Conservation (phyloP, 2,329 filamentous ascomycete genomes). For the Fusarium sp. region DNA sequence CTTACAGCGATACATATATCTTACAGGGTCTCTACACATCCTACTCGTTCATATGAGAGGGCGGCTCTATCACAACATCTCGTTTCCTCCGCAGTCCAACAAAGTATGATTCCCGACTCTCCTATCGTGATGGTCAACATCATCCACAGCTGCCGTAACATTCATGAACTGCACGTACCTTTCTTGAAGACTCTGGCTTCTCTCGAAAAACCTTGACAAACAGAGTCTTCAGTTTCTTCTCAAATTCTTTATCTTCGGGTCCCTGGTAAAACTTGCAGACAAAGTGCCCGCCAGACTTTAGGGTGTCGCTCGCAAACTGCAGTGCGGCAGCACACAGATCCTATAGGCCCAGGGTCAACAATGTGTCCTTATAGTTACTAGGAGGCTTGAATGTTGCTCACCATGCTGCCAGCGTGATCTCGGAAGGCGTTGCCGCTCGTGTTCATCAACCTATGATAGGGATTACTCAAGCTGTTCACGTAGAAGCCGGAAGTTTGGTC, state of each 20-base stretch:
- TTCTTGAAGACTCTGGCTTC: slow-evolving; percentile 92
- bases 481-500: slow-evolving; percentile 81
- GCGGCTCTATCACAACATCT: slow-evolving; percentile 46
- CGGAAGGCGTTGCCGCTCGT: slow-evolving; percentile 88
- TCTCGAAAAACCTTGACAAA: slow-evolving; percentile 86
- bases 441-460: slow-evolving; percentile 99
- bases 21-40: background rate
- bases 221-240: slow-evolving; percentile 78
- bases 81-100: slow-evolving; percentile 79
- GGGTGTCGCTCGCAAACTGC: slow-evolving; percentile 84
- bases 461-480: slow-evolving; percentile 93
- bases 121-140: slow-evolving; percentile 42
- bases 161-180: slow-evolving; percentile 61
- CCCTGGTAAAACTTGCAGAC: slow-evolving; percentile 99
- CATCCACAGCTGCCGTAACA: background rate
- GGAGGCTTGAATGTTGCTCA: slow-evolving; percentile 57
- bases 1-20: background rate
- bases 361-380: background rate
- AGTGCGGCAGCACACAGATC: slow-evolving; percentile 91
- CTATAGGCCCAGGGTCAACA: slow-evolving; percentile 58
- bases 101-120: slow-evolving; percentile 83
- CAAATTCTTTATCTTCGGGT: slow-evolving; percentile 82
- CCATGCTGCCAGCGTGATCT: slow-evolving; percentile 96
- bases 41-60: slow-evolving; percentile 3
- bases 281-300: slow-evolving; percentile 87